Evolutionary conservation across 208 protist species (phyloP).

Genomic region (Phytomonas sp.): DNA sequence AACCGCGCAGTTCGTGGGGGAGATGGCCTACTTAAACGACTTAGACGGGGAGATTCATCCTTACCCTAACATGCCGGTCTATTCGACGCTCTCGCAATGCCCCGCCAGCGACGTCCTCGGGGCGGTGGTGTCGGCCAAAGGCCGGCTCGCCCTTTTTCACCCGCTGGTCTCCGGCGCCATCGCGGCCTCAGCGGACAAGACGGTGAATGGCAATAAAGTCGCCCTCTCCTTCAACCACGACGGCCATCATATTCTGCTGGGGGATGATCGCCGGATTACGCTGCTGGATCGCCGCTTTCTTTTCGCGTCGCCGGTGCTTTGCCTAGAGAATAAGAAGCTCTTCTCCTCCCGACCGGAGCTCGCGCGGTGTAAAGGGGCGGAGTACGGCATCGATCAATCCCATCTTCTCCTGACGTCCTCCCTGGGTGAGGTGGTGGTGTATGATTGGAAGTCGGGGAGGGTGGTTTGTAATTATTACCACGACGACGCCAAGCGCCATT

Average conservation of each 20-base stretch:
- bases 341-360: slow-evolving; percentile 28
- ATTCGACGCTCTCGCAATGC: slow-evolving; percentile 55
- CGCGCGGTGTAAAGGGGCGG: slow-evolving; percentile 46
- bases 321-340: slow-evolving; percentile 22
- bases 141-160: slow-evolving; percentile 61
- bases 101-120: slow-evolving; percentile 55
- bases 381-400: slow-evolving; percentile 26
- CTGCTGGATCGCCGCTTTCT: slow-evolving; percentile 59
- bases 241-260: slow-evolving; percentile 42
- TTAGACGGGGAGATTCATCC: slow-evolving; percentile 24
- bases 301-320: slow-evolving; percentile 22
- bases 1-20: slow-evolving; percentile 51
- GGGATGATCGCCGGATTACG: slow-evolving; percentile 44
- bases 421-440: slow-evolving; percentile 49
- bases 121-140: slow-evolving; percentile 36
- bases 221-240: slow-evolving; percentile 49
- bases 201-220: slow-evolving; percentile 25
- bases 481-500: slow-evolving; percentile 40
- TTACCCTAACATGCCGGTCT: slow-evolving; percentile 48
- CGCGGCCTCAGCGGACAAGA: slow-evolving; percentile 37
- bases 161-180: slow-evolving; percentile 68
- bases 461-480: slow-evolving; percentile 53
- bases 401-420: slow-evolving; percentile 57
- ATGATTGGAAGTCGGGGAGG: slow-evolving; percentile 21
- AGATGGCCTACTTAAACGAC: slow-evolving; percentile 65